A percentile compares a stretch with the other conserved stretches of the same genome.
Conservation (phyloP, 331 rosid species). For the Malus hybrid region DNA sequence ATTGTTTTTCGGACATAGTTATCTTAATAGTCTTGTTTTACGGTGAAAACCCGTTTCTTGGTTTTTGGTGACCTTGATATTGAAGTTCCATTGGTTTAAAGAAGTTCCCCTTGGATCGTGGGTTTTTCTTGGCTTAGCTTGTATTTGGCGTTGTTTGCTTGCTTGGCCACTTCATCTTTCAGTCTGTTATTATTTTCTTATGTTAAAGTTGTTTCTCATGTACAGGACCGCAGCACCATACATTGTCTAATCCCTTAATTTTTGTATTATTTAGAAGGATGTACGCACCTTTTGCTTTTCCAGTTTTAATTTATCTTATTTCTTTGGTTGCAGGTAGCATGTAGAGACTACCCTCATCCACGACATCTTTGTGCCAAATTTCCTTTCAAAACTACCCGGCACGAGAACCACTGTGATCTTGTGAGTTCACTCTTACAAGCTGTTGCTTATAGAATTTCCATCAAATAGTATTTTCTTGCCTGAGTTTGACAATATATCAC, state of each 20-base stretch:
- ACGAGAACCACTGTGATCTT: conserved; percentile 46
- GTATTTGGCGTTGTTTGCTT: not conserved
- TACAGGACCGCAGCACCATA: not conserved
- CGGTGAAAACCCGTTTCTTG: not conserved
- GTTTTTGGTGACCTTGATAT: not conserved
- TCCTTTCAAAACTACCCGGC: conserved; percentile 60
- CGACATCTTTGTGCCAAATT: conserved; percentile 65
- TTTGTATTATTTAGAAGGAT: conserved; percentile 7
- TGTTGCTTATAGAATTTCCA: not conserved
- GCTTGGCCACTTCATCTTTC: conserved; percentile 4
- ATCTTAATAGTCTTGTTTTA: conserved; percentile 1
- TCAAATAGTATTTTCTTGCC: not conserved
- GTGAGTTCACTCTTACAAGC: conserved; percentile 28
- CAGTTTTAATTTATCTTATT: not conserved
- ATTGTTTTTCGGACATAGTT: not conserved
- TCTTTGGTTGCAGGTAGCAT: conserved; percentile 54
- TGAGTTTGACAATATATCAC: not conserved
- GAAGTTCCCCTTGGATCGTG: conserved; percentile 3
- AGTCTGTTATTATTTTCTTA: not conserved
- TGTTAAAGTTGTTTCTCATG: not conserved
- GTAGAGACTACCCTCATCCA: conserved; percentile 85
- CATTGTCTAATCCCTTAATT: not conserved
- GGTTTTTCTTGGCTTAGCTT: not conserved
- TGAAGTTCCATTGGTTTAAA: not conserved
- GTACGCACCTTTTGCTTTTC: not conserved